A percentile compares a stretch with the other conserved stretches of the same genome.
Evolutionary conservation across 2,329 filamentous ascomycete genomes (phyloP).

Genomic region (Zymoseptoria pseudotritici): DNA sequence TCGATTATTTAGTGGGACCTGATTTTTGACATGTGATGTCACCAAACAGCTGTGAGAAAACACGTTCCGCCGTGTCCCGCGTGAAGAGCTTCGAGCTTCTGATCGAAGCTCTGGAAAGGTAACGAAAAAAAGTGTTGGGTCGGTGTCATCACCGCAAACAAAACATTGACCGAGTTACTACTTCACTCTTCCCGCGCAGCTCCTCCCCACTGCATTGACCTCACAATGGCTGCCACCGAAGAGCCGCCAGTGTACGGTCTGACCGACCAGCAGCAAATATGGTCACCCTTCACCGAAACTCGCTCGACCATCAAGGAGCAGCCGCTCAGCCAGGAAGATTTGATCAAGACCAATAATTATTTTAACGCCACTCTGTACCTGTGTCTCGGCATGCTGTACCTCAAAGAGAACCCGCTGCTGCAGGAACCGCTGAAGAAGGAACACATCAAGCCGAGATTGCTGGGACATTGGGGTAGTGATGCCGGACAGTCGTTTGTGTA

Average conservation of each 20-base stretch:
- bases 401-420: slow-evolving; percentile 65
- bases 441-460: slow-evolving; percentile 64
- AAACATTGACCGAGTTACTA: neutral
- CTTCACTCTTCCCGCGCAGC: neutral
- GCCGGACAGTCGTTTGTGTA: slow-evolving; percentile 70
- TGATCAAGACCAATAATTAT: slow-evolving; percentile 62
- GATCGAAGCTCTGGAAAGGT: neutral
- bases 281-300: slow-evolving; percentile 26
- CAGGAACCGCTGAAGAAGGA: slow-evolving; percentile 60
- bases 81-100: neutral
- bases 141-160: neutral
- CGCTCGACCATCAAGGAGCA: slow-evolving; percentile 31
- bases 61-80: neutral
- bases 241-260: slow-evolving; percentile 9
- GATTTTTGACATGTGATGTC: neutral
- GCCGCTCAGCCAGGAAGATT: slow-evolving; percentile 58
- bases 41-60: neutral
- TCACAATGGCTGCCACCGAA: slow-evolving; percentile 13
- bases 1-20: neutral
- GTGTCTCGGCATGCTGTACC: slow-evolving; percentile 72
- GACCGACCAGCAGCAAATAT: slow-evolving; percentile 22
- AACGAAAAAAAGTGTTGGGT: neutral
- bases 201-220: neutral
- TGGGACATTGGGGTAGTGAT: slow-evolving; percentile 73
- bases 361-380: slow-evolving; percentile 70